A percentile compares a stretch with the other conserved stretches of the same genome.
Conservation (phyloP, 371 early-diverging fungal species). For the Lichtheimia ramosa region DNA sequence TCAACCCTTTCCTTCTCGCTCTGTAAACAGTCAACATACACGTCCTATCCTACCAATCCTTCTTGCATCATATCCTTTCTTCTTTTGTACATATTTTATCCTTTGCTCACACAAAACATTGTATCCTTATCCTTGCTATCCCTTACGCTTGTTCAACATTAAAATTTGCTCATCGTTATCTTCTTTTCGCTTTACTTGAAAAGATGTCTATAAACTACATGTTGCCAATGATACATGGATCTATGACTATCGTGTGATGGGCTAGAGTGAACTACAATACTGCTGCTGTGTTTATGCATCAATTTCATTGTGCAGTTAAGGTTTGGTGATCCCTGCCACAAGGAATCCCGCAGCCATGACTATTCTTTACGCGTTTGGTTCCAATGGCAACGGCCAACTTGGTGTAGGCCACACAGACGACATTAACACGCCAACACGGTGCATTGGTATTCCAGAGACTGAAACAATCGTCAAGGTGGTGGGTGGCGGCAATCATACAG, state of each 20-base stretch:
- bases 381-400: constrained; percentile 67
- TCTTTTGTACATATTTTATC: not conserved
- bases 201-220: too few relatives aligned
- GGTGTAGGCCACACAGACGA: constrained; percentile 56
- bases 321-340: too few relatives aligned
- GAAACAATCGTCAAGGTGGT: constrained; percentile 26
- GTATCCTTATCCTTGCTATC: not conserved
- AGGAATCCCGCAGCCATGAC: not conserved
- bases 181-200: too few relatives aligned
- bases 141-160: not conserved
- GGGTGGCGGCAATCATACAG: constrained; percentile 72
- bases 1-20: not conserved
- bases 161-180: too few relatives aligned
- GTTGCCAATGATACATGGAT: too few relatives aligned
- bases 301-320: too few relatives aligned
- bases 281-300: too few relatives aligned
- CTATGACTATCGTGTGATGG: too few relatives aligned
- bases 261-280: too few relatives aligned
- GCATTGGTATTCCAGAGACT: constrained; percentile 25
- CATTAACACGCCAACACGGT: constrained; percentile 18
- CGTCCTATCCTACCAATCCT: not conserved
- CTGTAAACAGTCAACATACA: not conserved
- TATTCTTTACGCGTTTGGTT: constrained; percentile 56
- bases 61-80: not conserved
- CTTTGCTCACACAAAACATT: not conserved